Evolutionary conservation across 73 alveolate species (phyloP).

Genomic region (Paramecium tetraurelia): DNA sequence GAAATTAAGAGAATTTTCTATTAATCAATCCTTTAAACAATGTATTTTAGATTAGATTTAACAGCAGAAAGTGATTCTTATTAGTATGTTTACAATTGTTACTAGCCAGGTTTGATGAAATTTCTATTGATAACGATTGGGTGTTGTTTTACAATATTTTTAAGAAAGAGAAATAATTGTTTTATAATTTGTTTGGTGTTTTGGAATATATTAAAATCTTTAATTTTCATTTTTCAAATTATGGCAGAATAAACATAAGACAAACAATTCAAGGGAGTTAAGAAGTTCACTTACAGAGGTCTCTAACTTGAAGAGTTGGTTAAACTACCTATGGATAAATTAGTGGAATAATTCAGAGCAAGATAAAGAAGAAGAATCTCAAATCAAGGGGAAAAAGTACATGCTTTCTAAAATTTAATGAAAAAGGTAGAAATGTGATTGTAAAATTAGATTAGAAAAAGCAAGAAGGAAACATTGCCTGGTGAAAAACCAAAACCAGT

Average conservation of each 20-base stretch:
- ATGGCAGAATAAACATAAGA: conserved; percentile 42
- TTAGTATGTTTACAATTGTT: too few relatives aligned
- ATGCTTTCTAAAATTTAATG: conserved; percentile 14
- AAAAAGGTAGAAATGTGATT: background rate
- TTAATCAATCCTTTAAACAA: conserved; percentile 78
- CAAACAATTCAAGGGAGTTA: conserved; percentile 39
- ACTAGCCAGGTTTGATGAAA: too few relatives aligned
- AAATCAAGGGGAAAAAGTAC: conserved; percentile 12
- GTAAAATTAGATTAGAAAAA: conserved; percentile 47
- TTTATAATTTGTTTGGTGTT: background rate
- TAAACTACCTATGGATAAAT: conserved; percentile 30
- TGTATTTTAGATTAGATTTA: conserved; percentile 78
- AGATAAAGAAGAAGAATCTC: conserved; percentile 22
- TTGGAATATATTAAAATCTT: conserved; percentile 12
- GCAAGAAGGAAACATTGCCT: conserved; percentile 76
- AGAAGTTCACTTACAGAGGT: conserved; percentile 51
- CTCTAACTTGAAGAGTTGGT: conserved; percentile 37
- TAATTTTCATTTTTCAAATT: background rate
- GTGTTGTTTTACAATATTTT: background rate
- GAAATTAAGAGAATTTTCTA: conserved; percentile 81
- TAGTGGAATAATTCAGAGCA: conserved; percentile 40
- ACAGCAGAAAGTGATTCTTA: too few relatives aligned
- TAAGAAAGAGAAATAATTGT: background rate
- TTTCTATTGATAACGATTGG: background rate
- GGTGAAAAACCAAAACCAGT: conserved; percentile 97